Evolutionary conservation across 73 alveolate species (phyloP), one percentile per base, ranked within the genome.

Genomic region (Tetrahymena malaccensis): DNA sequence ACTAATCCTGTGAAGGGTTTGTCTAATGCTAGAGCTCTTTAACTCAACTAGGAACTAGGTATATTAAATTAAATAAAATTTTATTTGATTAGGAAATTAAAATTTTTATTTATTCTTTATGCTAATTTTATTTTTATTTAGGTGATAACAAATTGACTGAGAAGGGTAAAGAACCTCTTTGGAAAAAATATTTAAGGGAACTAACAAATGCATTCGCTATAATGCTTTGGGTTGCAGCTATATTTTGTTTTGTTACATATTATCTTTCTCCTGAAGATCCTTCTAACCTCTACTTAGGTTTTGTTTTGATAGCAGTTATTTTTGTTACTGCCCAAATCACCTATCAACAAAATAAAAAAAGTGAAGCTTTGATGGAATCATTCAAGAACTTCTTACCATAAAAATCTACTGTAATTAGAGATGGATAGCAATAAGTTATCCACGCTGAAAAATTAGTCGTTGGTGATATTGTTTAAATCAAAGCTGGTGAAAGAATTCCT

Each of bases 401-500:
- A 70, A 44, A 96, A 34, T 93, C 98, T 44, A 58, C 93, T 10
- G 99, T 98, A n/a, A 96, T 97, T 70, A 97, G 99, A 96, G 99
- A 97, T 43, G 99, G 99, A 6, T 95, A 93, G 33, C 96, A 96
- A 58, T 94, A 96, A 57, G 94, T 94, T 84, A 95, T 98, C 7
- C 97, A 98, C 12, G 99, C 99, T 25, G 96, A 94, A 44, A 97
- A 97, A 94, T 85, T 98, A 8, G 99, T 98, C 43, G 99, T 98
- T 33, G 99, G 99, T 17, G 99, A 99, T 97, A 96, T 99, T 19
- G 43, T 97, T 0, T 95, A 97, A 94, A 98, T 99, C 93, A 96
- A 98, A 96, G 97, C 98, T 84, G 99, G 99, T 25, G 99, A 99
- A 94, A 98, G 96, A 94, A 98, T 99, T 21, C 99, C 99, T 7